Base-by-base conservation (phyloP, 306 rosid species). In the Cucurbita ficifolia region DNA sequence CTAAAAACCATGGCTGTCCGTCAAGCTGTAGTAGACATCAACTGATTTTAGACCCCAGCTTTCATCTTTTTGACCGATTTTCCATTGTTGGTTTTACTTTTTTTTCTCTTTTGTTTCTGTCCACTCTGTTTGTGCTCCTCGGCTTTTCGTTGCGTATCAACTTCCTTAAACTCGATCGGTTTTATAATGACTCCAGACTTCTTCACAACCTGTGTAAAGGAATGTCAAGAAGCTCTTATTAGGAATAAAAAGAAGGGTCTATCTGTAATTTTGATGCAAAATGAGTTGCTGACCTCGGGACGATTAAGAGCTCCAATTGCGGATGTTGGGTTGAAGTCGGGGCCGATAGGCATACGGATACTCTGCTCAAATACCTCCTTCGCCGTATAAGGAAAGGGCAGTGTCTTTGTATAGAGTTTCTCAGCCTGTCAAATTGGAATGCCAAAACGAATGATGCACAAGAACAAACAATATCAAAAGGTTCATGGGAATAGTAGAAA, bases 301-400 rank as follows among this genome's bases (percentile, higher is more conserved):
- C 96, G 95, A 74, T 68, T 90, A 75, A 94, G 97, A 79, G 84
- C 80, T 49, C 89, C 92, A 42, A 82, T 70, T 5, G 87, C 78
- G 18, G 84, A 84, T 75, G 92, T 86, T 1, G 99, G 99, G 84
- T 91, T 94, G 78, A 78, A 89, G 74, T 94, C 99, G n/a, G 99
- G 97, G 78, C 96, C 99, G 14, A 94, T 79, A 51, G 99, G 99
- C 85, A 86, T 75, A 62, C 96, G 95, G 69, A 87, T 84, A 81
- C 89, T 90, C 84, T 87, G 95, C 56, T 94, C 91, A 78, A 80
- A 94, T 55, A 86, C 87, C 71, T 87, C 96, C 72, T 82, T 85
- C 72, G 92, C 88, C 33, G 97, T 84, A 76, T 79, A 94, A 11
- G 99, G 99, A 81, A 36, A 91, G 53, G 99, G 97, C 73, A 94